Conservation (phyloP, 495 filamentous ascomycete species). For the Lepidopterella palustris region DNA sequence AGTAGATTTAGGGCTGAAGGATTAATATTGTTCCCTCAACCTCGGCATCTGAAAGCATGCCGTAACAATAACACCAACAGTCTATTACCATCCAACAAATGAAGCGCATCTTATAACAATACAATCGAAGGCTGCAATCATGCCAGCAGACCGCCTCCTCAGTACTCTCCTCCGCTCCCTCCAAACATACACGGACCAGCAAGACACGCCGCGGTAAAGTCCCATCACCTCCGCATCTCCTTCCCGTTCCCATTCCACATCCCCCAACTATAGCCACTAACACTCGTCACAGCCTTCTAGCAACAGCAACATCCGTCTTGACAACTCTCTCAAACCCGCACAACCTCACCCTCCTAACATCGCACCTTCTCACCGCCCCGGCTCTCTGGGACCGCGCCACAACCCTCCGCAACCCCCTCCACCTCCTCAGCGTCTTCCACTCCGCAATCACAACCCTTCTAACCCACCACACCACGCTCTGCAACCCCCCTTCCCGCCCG, state of each 20-base stretch:
- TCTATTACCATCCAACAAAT: not conserved
- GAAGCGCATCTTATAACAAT: not conserved
- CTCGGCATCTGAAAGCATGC: not conserved
- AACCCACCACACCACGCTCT: slow-evolving; percentile 38
- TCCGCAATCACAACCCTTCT: slow-evolving; percentile 52
- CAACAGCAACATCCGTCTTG: slow-evolving; percentile 73
- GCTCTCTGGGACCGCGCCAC: slow-evolving; percentile 77
- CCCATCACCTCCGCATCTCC: slow-evolving; percentile 1
- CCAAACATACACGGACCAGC: slow-evolving; percentile 40
- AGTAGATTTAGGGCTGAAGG: too few species aligned
- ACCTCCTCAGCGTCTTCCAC: slow-evolving; percentile 82
- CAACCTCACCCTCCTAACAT: slow-evolving; percentile 82
- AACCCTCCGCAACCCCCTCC: slow-evolving; percentile 63
- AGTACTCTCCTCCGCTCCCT: slow-evolving; percentile 38
- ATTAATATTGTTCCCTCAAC: not conserved
- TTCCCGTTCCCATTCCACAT: not conserved
- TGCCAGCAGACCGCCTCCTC: slow-evolving; percentile 38
- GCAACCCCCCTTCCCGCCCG: slow-evolving; percentile 35
- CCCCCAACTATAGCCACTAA: not conserved
- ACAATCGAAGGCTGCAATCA: slow-evolving; percentile 10
- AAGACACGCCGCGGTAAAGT: slow-evolving; percentile 44
- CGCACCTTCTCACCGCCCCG: slow-evolving; percentile 78
- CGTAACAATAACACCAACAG: not conserved
- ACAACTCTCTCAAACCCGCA: slow-evolving; percentile 81
- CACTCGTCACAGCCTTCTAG: slow-evolving; percentile 55